Evolutionary conservation across 352 stramenopile genomes (phyloP).

Genomic region (Phytophthora macrochlamydospora): DNA sequence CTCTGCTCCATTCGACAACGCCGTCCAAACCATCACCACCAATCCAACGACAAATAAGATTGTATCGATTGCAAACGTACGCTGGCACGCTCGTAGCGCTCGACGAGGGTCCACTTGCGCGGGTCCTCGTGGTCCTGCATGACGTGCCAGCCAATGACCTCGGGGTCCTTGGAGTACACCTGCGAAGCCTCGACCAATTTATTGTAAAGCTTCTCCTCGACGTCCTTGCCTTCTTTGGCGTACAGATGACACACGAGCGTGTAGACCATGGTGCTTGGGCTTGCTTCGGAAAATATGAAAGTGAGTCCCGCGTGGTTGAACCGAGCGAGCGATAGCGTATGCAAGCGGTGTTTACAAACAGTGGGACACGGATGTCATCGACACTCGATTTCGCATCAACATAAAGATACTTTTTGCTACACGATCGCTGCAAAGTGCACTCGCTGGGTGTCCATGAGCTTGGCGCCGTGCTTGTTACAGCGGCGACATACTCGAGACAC

Average conservation of each 20-base stretch:
- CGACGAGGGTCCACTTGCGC: conserved; percentile 34
- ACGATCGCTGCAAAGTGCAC: conserved; percentile 33
- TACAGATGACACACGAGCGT: conserved; percentile 29
- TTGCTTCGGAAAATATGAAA: too few species aligned
- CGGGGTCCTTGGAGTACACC: conserved; percentile 28
- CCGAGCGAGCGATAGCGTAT: not conserved
- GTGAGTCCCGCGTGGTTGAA: not conserved
- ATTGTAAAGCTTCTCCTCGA: conserved; percentile 30
- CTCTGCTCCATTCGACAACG: conserved; percentile 18
- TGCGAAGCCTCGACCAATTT: conserved; percentile 32
- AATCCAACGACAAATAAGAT: not conserved
- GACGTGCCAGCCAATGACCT: conserved; percentile 25
- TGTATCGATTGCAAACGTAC: conserved; percentile 13
- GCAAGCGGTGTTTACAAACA: not conserved
- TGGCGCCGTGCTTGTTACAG: conserved; percentile 17
- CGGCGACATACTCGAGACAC: conserved; percentile 24
- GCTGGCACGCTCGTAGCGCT: conserved; percentile 26
- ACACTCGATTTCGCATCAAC: not conserved
- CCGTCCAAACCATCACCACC: not conserved
- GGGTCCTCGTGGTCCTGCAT: conserved; percentile 31
- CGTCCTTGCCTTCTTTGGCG: conserved; percentile 31
- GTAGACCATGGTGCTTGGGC: conserved; percentile 23
- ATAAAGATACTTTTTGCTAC: conserved; percentile 3
- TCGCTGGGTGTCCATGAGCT: conserved; percentile 29
- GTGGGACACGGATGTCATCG: not conserved